Conservation (phyloP, 768 basidiomycete species). For the Lentinula detonsa region DNA sequence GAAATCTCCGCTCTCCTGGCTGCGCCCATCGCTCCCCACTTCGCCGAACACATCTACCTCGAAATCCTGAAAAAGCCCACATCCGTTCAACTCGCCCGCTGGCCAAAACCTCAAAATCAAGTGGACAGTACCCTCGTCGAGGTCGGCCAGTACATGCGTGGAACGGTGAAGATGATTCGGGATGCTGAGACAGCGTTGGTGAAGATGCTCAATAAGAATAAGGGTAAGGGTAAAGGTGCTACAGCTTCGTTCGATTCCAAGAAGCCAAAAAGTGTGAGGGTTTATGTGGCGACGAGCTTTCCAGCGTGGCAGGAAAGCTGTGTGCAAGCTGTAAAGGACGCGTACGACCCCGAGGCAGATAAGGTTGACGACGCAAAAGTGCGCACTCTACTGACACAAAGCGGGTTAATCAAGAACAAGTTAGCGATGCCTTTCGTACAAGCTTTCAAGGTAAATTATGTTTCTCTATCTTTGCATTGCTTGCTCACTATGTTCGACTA, state of each 20-base stretch:
- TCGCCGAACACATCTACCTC: conserved; percentile 87
- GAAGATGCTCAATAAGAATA: conserved; percentile 77
- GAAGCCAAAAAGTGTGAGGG: conserved; percentile 74
- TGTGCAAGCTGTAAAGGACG: conserved; percentile 67
- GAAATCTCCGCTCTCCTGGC: conserved; percentile 72
- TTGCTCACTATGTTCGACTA: background rate
- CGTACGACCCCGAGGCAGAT: conserved; percentile 50
- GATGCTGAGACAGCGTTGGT: conserved; percentile 76
- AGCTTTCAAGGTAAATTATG: conserved; percentile 70
- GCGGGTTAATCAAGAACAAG: conserved; percentile 92
- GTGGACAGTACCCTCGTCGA: conserved; percentile 67
- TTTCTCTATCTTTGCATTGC: background rate
- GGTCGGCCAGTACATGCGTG: conserved; percentile 80
- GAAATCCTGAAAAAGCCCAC: conserved; percentile 63
- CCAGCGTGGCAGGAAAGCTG: conserved; percentile 91
- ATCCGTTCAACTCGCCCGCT: conserved; percentile 78
- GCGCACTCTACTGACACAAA: conserved; percentile 55
- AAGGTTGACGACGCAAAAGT: conserved; percentile 82
- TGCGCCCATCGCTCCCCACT: conserved; percentile 88
- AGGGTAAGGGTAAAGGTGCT: conserved; percentile 47
- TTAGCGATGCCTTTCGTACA: conserved; percentile 93
- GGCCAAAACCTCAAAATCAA: conserved; percentile 62
- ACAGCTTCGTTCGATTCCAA: conserved; percentile 71
- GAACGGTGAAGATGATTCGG: conserved; percentile 85
- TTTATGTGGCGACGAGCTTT: conserved; percentile 89